Conservation (phyloP, 352 stramenopile species). For the Globisporangium polare region DNA sequence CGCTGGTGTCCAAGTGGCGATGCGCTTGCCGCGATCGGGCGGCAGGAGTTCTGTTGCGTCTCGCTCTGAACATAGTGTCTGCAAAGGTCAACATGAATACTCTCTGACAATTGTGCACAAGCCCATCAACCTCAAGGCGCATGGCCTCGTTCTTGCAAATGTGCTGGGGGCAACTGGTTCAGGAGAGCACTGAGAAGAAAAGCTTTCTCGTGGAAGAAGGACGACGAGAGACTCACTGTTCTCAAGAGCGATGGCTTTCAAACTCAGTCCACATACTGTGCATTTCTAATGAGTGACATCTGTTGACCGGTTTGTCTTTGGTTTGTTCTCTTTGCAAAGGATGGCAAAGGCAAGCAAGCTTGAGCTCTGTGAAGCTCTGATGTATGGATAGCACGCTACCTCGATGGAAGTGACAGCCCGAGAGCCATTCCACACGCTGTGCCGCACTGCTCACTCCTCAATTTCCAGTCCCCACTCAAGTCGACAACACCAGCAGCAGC, state of each 20-base stretch:
- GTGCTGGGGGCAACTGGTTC: background rate
- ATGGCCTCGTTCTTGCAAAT: background rate
- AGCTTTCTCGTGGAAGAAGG: no score
- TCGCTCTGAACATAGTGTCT: constrained; percentile 26
- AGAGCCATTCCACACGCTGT: background rate
- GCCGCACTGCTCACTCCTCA: background rate
- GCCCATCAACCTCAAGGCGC: no score
- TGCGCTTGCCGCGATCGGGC: constrained; percentile 45
- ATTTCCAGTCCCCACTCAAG: background rate
- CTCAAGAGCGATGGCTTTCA: background rate
- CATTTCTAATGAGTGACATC: no score
- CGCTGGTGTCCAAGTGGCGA: constrained; percentile 59
- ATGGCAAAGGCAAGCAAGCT: background rate
- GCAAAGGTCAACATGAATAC: background rate
- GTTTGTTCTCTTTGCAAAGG: background rate
- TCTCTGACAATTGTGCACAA: background rate
- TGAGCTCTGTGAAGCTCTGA: background rate
- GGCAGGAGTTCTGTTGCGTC: constrained; percentile 70
- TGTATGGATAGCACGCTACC: no score
- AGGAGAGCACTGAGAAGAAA: no score
- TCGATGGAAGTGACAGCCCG: no score
- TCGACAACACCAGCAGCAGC: background rate
- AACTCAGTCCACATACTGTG: no score
- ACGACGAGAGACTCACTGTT: no score
- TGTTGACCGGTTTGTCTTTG: background rate